Evolutionary conservation across 2,329 filamentous ascomycete species (phyloP).

Genomic region (Verticillium longisporum): DNA sequence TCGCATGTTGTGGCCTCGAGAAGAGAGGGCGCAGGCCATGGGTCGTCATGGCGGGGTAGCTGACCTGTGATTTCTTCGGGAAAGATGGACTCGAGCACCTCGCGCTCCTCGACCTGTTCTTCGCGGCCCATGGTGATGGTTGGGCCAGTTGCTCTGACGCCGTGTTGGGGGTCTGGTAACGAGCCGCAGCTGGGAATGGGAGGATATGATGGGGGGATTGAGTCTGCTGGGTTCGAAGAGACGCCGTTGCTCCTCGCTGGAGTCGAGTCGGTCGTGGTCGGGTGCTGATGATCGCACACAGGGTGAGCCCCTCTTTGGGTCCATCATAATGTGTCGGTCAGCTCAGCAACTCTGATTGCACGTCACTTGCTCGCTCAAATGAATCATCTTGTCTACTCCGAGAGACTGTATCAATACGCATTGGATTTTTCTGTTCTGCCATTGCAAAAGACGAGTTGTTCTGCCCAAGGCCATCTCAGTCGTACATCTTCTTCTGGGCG

Average conservation of each 20-base stretch:
- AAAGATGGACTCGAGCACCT: conserved; percentile 97
- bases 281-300: not conserved
- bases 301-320: not conserved
- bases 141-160: not conserved
- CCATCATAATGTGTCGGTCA: not conserved
- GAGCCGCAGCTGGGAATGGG: not conserved
- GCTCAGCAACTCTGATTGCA: too few relatives aligned
- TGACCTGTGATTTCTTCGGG: conserved; percentile 92
- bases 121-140: conserved; percentile 57
- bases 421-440: too few relatives aligned
- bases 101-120: conserved; percentile 91
- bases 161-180: not conserved
- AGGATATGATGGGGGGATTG: not conserved
- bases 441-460: too few relatives aligned
- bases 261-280: not conserved
- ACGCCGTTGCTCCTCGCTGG: not conserved
- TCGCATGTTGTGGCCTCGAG: not conserved
- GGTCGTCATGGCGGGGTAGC: conserved; percentile 13
- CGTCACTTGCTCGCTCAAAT: too few relatives aligned
- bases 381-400: not conserved
- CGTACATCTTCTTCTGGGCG: too few relatives aligned
- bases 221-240: not conserved
- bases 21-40: not conserved
- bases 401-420: not conserved
- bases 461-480: too few relatives aligned